phyloP scores from a whole-genome alignment of 2,329 filamentous ascomycete genomes.

The Parafenestella ontariensis region DNA sequence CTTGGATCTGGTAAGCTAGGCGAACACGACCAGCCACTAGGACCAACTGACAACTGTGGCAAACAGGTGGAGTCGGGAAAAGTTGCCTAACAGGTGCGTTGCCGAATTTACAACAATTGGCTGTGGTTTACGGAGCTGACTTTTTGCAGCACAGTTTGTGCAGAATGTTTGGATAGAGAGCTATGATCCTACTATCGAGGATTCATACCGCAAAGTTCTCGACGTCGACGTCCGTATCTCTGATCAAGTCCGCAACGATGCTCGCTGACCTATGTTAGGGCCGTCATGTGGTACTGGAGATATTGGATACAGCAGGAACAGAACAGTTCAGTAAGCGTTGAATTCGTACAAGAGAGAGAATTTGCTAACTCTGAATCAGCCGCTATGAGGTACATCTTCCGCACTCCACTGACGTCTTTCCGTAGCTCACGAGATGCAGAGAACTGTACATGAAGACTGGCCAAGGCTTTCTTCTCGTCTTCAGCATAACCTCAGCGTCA shows the following conservation, averaged over 20 bases:
- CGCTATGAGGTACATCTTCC: conserved; percentile 43
- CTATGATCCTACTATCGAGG: conserved; percentile 69
- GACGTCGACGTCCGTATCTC: conserved; percentile 78
- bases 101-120: conserved; percentile 1
- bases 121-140: conserved; percentile 19
- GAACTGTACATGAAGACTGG: conserved; percentile 81
- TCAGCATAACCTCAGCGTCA: conserved; percentile 85
- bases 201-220: conserved; percentile 66
- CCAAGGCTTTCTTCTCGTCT: conserved; percentile 89
- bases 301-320: conserved; percentile 89
- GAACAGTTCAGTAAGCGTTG: conserved; percentile 83
- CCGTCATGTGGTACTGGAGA: conserved; percentile 87
- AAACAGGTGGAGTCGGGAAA: conserved; percentile 84
- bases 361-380: conserved; percentile 31
- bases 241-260: background rate
- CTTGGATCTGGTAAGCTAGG: conserved; percentile 49
- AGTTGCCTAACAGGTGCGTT: conserved; percentile 84
- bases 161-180: conserved; percentile 92
- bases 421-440: conserved; percentile 26
- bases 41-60: conserved; percentile 34
- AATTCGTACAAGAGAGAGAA: background rate
- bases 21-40: conserved; percentile 19
- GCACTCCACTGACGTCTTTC: conserved; percentile 11
- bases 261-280: conserved; percentile 62
- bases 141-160: conserved; percentile 76